A percentile compares a stretch with the other conserved stretches of the same genome.
Evolutionary conservation across 2,329 filamentous ascomycete genomes (phyloP).

Genomic region (Colletotrichum musicola): DNA sequence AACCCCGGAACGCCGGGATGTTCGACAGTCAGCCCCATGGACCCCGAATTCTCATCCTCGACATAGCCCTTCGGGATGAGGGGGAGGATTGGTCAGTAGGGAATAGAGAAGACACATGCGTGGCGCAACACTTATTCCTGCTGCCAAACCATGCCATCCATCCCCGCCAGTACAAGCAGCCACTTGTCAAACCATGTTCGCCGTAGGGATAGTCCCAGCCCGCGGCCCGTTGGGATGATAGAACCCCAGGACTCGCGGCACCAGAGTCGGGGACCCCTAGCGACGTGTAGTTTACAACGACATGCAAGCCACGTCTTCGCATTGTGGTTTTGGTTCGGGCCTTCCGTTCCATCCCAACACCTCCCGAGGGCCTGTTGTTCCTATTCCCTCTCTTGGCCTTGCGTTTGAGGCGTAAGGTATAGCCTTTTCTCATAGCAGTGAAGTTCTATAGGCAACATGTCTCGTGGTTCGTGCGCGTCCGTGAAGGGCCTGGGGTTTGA

Average conservation of each 20-base stretch:
- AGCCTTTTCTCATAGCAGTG: too few relatives aligned
- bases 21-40: neutral
- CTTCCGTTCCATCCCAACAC: constrained; percentile 25
- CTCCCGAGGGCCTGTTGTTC: neutral
- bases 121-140: neutral
- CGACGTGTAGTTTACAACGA: constrained; percentile 7
- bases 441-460: too few relatives aligned
- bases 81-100: neutral
- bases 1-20: constrained; percentile 27
- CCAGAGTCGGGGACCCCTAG: neutral
- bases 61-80: constrained; percentile 33
- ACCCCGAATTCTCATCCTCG: constrained; percentile 11
- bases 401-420: neutral
- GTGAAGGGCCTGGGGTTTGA: too few relatives aligned
- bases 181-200: constrained; percentile 12
- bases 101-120: constrained; percentile 17
- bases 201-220: constrained; percentile 19
- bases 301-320: constrained; percentile 1
- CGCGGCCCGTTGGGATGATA: neutral
- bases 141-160: neutral
- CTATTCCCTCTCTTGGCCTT: neutral
- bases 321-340: constrained; percentile 25
- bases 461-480: too few relatives aligned
- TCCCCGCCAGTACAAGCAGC: neutral
- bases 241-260: neutral